Conservation (phyloP, 257 asterid genomes). For the Nicotiana knightiana region DNA sequence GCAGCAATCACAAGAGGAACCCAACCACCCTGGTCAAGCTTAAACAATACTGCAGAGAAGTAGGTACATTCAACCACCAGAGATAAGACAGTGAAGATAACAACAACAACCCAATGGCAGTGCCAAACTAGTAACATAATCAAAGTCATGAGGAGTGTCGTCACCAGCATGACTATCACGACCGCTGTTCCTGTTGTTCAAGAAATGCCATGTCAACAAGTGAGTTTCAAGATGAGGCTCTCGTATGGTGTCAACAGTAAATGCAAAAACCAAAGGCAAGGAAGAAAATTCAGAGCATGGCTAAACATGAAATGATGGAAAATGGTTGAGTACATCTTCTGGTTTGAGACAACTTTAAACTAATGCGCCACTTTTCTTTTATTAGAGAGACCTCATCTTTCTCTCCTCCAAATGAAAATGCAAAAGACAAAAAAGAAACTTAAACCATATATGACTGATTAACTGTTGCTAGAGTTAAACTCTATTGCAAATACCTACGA, state of each 20-base stretch:
- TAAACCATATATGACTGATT: not conserved
- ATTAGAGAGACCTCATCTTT: not conserved
- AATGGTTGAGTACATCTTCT: not conserved
- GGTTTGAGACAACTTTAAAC: not conserved
- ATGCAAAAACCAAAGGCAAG: not conserved
- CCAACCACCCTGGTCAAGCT: constrained; percentile 97
- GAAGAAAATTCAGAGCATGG: not conserved
- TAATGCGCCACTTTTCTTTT: not conserved
- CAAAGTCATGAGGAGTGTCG: constrained; percentile 85
- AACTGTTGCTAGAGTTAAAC: not conserved
- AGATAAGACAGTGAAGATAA: constrained; percentile 72
- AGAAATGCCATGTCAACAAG: not conserved
- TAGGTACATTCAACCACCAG: constrained; percentile 76
- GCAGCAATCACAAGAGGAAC: constrained; percentile 93
- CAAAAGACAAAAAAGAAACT: not conserved
- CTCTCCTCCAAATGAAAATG: not conserved
- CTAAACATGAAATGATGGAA: not conserved
- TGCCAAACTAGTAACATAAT: constrained; percentile 95
- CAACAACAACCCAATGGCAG: constrained; percentile 87
- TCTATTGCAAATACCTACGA: not conserved
- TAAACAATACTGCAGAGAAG: constrained; percentile 82
- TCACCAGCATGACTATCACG: constrained; percentile 86
- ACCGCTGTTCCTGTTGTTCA: constrained; percentile 80
- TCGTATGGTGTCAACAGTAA: not conserved
- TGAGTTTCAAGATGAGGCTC: not conserved